A percentile compares a stretch with the other conserved stretches of the same genome.
These are phyloP conservation scores for Globisporangium orthogonon DNA, from an alignment of 352 stramenopile genomes.

Conservation along the genomic window DNA sequence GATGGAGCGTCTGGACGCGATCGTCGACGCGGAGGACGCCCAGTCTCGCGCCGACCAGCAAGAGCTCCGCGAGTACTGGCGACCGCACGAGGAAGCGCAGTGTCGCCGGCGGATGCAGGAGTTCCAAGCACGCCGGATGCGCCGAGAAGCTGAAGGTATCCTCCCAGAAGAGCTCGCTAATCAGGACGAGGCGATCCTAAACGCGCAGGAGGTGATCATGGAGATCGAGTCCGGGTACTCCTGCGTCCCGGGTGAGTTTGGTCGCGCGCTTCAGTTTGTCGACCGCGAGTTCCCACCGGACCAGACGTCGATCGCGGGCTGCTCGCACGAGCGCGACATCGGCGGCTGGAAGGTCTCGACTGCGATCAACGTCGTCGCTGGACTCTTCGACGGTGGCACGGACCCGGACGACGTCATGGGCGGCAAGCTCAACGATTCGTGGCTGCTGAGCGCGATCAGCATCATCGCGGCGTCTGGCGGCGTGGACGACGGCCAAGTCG, in stretches of 20 bases:
- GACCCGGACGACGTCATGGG: slow-evolving; percentile 87
- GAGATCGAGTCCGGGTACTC: slow-evolving; percentile 86
- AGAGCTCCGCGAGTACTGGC: slow-evolving; percentile 49
- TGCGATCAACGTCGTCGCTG: slow-evolving; percentile 83
- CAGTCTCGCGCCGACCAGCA: slow-evolving; percentile 39
- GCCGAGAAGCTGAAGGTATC: slow-evolving; percentile 62
- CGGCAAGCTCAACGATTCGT: slow-evolving; percentile 82
- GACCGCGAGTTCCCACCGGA: slow-evolving; percentile 88
- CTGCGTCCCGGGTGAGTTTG: slow-evolving; percentile 68
- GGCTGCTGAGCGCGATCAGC: slow-evolving; percentile 87
- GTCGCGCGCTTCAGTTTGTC: slow-evolving; percentile 80
- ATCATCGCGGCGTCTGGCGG: slow-evolving; percentile 88
- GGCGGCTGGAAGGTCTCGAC: slow-evolving; percentile 78
- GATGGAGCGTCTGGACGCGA: slow-evolving; percentile 72
- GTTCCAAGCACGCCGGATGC: slow-evolving; percentile 63
- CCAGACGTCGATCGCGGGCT: slow-evolving; percentile 63
- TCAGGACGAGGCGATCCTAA: slow-evolving; percentile 73
- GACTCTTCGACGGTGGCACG: slow-evolving; percentile 89
- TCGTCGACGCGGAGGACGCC: slow-evolving; percentile 68
- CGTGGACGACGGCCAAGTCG: slow-evolving; percentile 86
- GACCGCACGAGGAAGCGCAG: slow-evolving; percentile 53
- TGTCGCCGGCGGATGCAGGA: slow-evolving; percentile 70
- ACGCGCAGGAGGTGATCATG: slow-evolving; percentile 72
- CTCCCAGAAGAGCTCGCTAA: slow-evolving; percentile 25
- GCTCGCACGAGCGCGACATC: slow-evolving; percentile 40